Base-by-base conservation (phyloP, 352 stramenopile species). In the Phytophthora lateralis region DNA sequence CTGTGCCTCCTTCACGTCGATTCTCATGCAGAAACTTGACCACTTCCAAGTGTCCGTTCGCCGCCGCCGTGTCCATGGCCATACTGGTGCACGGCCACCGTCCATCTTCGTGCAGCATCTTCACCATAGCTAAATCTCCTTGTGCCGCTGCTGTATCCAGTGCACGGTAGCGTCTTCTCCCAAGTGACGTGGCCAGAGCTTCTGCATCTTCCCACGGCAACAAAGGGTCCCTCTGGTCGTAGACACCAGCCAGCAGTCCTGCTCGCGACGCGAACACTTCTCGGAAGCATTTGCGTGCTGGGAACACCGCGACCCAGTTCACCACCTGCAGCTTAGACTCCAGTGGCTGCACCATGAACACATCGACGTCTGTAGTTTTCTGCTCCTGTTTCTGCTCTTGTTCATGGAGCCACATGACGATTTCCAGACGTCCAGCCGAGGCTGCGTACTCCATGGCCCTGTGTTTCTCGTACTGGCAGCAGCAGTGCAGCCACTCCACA, bases 371-470 rank as follows among this genome's bases (percentile, higher is more conserved):
- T 5, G 37, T 34, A 8, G 26, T 20, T 4, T 55, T 46, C 0
- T 20, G 14, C 37, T 17, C 27, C 42, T 61, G 41, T 27, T 41
- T 14, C 37, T 67, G 50, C 24, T 52, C 38, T 62, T 68, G 56
- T 26, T 55, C 45, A 27, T 64, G 61, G 6, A 85, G 47, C 71
- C 71, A 85, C 61, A 68, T 68, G 11, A 66, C 71, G 18, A 78
- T 41, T 34, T 82, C 62, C 2, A 85, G 46, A 8, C 64, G 42
- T 7, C 73, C 75, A 1, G 41, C 11, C 4, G 59, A 67, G 0
- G 57, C 76, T 0, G 71, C 76, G 39, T 74, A 73, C 60, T 79
- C 76, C 76, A 85, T 85, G 7, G 70, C 73, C 4, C 17, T 41
- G 48, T 79, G 55, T n/a, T 41, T 44, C 42, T 78, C 60, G 60